Base-by-base conservation (phyloP, 257 asterid genomes). In the Leptodermis oblonga region DNA sequence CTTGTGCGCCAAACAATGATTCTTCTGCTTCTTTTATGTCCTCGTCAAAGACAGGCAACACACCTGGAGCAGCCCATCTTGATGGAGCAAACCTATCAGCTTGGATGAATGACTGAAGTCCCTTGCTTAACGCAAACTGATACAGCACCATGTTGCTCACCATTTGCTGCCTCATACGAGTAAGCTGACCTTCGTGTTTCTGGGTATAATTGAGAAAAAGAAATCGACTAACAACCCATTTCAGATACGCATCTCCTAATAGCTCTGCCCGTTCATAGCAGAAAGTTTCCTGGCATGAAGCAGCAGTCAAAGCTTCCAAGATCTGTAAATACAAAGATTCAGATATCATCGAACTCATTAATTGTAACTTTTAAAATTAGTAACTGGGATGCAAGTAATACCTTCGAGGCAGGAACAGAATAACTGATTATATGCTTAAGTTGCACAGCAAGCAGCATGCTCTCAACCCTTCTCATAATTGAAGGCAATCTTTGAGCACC, bases 11-110 rank as follows among this genome's bases (percentile, higher is more conserved):
- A 75, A 88, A 84, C 41, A 88, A 66, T 5, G 87, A 76, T 20
- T 81, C 78, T 45, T 83, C 91, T 15, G 74, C 83, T 49, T 90
- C 96, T 81, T 82, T 85, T 51, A 74, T 79, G 63, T 94, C 99
- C 85, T 94, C 99, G 64, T 94, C 99, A 61, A 85, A 94, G 70
- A 91, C 96, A 49, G 99, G 99, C 68, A 82, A 89, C 61, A 94
- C 99, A 31, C 99, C 99, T 15, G 99, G 99, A 36, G 97, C 95
- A 56, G 97, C 95, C 99, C 99, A 94, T 82, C 99, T 87, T 67
- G 97, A 87, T 56, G 97, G 97, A 79, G 99, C 87, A 80, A 94
- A 94, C 76, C 99, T 86, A 77, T 94, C 99, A 67, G 99, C 97
- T 84, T 94, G 99, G 74, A 94, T 91, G 78, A 86, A 94, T 6